Conservation (phyloP, 176 grass and related monocot genomes). For the Panicum miliaceum region DNA sequence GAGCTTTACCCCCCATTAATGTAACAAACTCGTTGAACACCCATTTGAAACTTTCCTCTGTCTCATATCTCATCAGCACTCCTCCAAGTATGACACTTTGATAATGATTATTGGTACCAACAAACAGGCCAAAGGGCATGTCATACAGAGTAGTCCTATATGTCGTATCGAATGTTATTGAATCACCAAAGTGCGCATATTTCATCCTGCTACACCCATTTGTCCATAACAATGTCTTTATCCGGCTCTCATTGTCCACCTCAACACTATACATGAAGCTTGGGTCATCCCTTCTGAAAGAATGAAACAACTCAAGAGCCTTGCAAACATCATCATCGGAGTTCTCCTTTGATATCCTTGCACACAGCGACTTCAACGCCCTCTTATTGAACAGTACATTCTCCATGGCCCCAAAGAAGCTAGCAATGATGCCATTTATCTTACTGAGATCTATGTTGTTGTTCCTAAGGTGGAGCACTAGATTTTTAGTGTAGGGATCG, state of each 20-base stretch:
- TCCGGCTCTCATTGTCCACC: background rate
- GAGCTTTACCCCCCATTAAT: constrained; percentile 24
- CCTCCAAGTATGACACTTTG: constrained; percentile 29
- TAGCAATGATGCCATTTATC: background rate
- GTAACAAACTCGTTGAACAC: constrained; percentile 15
- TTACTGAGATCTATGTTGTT: constrained; percentile 7
- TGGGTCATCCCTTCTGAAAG: constrained; percentile 16
- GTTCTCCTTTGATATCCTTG: background rate
- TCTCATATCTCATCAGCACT: constrained; percentile 4
- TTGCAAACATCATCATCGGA: background rate
- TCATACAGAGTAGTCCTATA: constrained; percentile 9
- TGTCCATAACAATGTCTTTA: constrained; percentile 19
- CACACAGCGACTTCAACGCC: background rate
- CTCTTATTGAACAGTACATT: constrained; percentile 8
- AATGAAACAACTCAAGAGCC: constrained; percentile 20
- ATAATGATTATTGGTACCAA: constrained; percentile 7
- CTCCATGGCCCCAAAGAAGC: background rate
- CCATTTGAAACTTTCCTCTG: constrained; percentile 28
- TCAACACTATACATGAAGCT: constrained; percentile 24
- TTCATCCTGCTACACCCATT: constrained; percentile 12
- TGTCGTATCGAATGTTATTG: constrained; percentile 26
- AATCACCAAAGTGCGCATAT: constrained; percentile 8
- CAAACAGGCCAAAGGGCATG: constrained; percentile 8
- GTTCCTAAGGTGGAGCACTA: constrained; percentile 10
- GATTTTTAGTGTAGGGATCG: background rate